Percentiles rank a stretch among this genome's conserved stretches.
phyloP scores from a whole-genome alignment of 2,329 filamentous ascomycete species.

The Phaeosphaeria sp. region DNA sequence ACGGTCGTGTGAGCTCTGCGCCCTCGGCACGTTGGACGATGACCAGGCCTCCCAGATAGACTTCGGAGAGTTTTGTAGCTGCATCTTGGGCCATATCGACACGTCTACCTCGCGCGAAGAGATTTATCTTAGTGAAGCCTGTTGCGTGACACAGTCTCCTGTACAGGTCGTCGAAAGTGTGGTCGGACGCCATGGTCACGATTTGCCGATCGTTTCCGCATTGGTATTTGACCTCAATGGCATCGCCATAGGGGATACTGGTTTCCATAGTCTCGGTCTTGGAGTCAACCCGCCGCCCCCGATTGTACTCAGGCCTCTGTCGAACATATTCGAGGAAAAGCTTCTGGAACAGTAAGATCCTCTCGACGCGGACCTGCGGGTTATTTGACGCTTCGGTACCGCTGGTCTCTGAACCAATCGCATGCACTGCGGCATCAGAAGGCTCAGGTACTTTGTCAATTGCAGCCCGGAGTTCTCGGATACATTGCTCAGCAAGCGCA shows the following conservation, averaged over 20 bases:
- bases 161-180: slow-evolving; percentile 74
- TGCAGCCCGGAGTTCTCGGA: slow-evolving; percentile 62
- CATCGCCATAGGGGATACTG: slow-evolving; percentile 66
- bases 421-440: not conserved
- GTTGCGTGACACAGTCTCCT: slow-evolving; percentile 72
- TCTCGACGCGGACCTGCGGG: slow-evolving; percentile 32
- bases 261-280: slow-evolving; percentile 48
- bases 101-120: slow-evolving; percentile 74
- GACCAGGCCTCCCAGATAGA: slow-evolving; percentile 33
- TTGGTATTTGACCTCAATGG: slow-evolving; percentile 75
- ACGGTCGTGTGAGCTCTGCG: slow-evolving; percentile 30
- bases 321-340: slow-evolving; percentile 41
- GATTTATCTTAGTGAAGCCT: slow-evolving; percentile 76
- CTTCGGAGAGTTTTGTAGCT: slow-evolving; percentile 67
- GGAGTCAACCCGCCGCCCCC: slow-evolving; percentile 39
- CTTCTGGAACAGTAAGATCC: slow-evolving; percentile 46
- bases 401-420: slow-evolving; percentile 16
- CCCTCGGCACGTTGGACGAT: slow-evolving; percentile 41
- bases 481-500: slow-evolving; percentile 74
- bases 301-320: slow-evolving; percentile 40
- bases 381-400: slow-evolving; percentile 35
- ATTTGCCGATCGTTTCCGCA: slow-evolving; percentile 66
- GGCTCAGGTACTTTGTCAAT: slow-evolving; percentile 19
- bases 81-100: slow-evolving; percentile 67
- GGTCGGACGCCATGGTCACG: slow-evolving; percentile 71